These are phyloP conservation scores for Colletotrichum ledebouriae DNA, from an alignment of 2,329 filamentous ascomycete species.

Conservation along the genomic window DNA sequence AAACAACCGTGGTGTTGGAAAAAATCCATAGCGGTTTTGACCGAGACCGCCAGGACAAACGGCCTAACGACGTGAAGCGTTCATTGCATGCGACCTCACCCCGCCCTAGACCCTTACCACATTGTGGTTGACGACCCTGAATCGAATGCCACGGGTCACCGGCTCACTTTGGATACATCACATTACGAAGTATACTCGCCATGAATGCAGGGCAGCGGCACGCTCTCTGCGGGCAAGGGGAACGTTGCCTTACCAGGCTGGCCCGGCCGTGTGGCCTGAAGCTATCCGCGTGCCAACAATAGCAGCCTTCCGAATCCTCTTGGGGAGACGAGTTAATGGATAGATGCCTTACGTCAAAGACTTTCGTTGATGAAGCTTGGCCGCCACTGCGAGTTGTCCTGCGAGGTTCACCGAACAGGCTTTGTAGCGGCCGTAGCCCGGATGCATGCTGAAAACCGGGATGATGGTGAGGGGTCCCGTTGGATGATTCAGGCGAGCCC, in stretches of 20 bases:
- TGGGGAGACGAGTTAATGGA: not conserved
- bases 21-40: not conserved
- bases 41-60: not conserved
- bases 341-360: slow-evolving; percentile 23
- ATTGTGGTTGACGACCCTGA: not conserved
- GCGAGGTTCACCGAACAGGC: slow-evolving; percentile 5
- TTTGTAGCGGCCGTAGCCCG: slow-evolving; percentile 32
- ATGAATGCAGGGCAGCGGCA: slow-evolving; percentile 32
- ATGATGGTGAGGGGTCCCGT: slow-evolving; percentile 6
- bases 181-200: slow-evolving; percentile 24
- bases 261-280: slow-evolving; percentile 17
- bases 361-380: slow-evolving; percentile 15
- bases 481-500: slow-evolving; percentile 21
- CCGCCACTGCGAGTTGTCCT: slow-evolving; percentile 1
- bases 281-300: slow-evolving; percentile 39
- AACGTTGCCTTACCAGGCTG: slow-evolving; percentile 40
- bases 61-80: slow-evolving; percentile 2
- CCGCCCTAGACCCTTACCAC: not conserved
- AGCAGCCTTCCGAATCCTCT: slow-evolving; percentile 26
- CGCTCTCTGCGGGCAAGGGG: slow-evolving; percentile 27
- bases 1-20: not conserved
- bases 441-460: slow-evolving; percentile 3
- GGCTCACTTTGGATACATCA: slow-evolving; percentile 6
- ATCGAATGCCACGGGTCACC: slow-evolving; percentile 1
- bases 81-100: not conserved